Conservation (phyloP, 2,329 filamentous ascomycete genomes). For the Elsinoe fawcettii region DNA sequence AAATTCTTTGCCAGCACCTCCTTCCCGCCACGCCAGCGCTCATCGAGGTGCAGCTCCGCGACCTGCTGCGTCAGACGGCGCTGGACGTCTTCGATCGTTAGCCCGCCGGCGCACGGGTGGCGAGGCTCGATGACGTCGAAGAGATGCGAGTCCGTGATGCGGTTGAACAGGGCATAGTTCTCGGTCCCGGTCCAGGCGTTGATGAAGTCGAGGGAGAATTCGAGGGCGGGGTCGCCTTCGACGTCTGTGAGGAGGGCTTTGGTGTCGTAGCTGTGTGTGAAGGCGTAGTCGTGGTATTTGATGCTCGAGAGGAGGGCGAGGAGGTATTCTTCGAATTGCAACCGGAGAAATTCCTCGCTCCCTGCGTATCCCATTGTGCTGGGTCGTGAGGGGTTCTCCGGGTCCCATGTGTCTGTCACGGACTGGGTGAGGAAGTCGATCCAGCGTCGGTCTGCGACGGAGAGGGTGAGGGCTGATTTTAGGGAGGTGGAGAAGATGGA, state of each 20-base stretch:
- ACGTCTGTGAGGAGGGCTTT: conserved; percentile 53
- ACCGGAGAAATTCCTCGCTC: conserved; percentile 92
- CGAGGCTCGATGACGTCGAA: conserved; percentile 92
- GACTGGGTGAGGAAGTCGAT: conserved; percentile 92
- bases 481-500: conserved; percentile 76
- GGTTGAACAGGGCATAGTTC: conserved; percentile 84
- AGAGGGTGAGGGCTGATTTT: conserved; percentile 65
- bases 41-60: conserved; percentile 86
- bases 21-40: conserved; percentile 71
- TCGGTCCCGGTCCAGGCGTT: conserved; percentile 82
- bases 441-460: conserved; percentile 84
- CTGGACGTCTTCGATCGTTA: conserved; percentile 92
- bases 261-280: conserved; percentile 43
- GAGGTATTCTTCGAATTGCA: conserved; percentile 96
- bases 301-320: conserved; percentile 78
- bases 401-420: conserved; percentile 95
- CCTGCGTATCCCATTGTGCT: conserved; percentile 92
- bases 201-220: conserved; percentile 80
- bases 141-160: conserved; percentile 65
- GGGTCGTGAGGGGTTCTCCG: conserved; percentile 77
- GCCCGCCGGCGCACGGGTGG: conserved; percentile 85
- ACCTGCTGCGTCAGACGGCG: conserved; percentile 84
- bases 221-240: conserved; percentile 74
- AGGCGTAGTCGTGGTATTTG: conserved; percentile 64
- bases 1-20: conserved; percentile 84